Conservation (phyloP, 2,329 filamentous ascomycete species). For the Cordyceps farinosa region DNA sequence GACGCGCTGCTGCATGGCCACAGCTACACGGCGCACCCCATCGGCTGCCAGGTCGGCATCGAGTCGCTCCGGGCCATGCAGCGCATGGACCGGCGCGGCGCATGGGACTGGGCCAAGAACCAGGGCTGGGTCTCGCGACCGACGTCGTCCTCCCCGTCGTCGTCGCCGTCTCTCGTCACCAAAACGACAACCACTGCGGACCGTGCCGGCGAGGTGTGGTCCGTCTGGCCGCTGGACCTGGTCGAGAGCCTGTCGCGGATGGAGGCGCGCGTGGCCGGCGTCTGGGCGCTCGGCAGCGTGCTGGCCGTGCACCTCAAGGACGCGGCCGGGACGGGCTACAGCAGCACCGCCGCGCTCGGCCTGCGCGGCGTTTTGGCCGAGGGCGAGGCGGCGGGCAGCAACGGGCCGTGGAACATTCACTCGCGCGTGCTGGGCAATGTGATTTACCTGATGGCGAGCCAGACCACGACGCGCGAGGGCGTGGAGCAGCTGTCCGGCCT, state of each 20-base stretch:
- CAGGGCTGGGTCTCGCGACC: conserved; percentile 45
- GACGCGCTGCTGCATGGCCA: conserved; percentile 81
- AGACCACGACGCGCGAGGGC: conserved; percentile 36
- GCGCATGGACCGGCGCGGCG: conserved; percentile 50
- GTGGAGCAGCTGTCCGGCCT: conserved; percentile 26
- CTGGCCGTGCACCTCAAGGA: conserved; percentile 59
- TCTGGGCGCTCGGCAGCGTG: conserved; percentile 72
- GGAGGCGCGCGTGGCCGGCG: conserved; percentile 53
- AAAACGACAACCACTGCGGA: not conserved
- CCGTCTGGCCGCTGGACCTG: conserved; percentile 64
- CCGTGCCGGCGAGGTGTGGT: conserved; percentile 49
- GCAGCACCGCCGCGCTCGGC: conserved; percentile 43
- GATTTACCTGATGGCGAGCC: conserved; percentile 55
- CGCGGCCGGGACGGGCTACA: conserved; percentile 42
- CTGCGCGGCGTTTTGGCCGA: conserved; percentile 37
- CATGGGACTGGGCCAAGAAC: conserved; percentile 54
- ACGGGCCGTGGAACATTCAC: conserved; percentile 47
- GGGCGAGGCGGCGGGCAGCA: conserved; percentile 26
- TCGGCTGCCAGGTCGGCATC: conserved; percentile 77
- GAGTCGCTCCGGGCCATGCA: conserved; percentile 59
- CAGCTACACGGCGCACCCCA: conserved; percentile 80
- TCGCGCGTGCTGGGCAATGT: conserved; percentile 55
- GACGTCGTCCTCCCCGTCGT: not conserved
- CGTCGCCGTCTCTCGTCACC: not conserved
- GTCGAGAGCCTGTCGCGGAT: conserved; percentile 55